Conservation (phyloP, 495 filamentous ascomycete genomes). For the Poronia punctata region DNA sequence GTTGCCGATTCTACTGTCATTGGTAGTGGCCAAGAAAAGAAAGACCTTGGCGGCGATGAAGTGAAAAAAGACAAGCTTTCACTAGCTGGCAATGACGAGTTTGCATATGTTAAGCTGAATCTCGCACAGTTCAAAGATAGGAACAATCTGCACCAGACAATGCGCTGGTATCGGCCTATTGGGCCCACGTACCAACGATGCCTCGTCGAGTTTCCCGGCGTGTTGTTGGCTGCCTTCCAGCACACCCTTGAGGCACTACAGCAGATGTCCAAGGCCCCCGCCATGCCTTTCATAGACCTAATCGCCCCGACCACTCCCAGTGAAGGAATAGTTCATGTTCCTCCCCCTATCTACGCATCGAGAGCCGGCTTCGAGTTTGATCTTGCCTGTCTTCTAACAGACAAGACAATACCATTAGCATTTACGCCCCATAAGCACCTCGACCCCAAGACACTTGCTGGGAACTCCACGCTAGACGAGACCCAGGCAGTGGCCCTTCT, state of each 20-base stretch:
- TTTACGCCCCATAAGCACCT: constrained; percentile 31
- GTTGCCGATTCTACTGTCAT: constrained; percentile 37
- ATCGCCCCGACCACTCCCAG: constrained; percentile 37
- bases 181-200: constrained; percentile 20
- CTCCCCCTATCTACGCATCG: constrained; percentile 48
- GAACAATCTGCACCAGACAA: constrained; percentile 23
- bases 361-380: constrained; percentile 47
- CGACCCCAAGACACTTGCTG: constrained; percentile 33
- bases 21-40: constrained; percentile 5
- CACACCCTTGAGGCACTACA: constrained; percentile 61
- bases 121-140: constrained; percentile 23
- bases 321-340: constrained; percentile 16
- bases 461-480: constrained; percentile 46
- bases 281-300: constrained; percentile 55
- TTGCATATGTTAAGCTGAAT: constrained; percentile 20
- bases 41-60: constrained; percentile 2
- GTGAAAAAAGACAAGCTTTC: constrained; percentile 6
- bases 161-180: constrained; percentile 20
- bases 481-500: constrained; percentile 53
- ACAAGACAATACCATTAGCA: constrained; percentile 28
- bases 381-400: constrained; percentile 39
- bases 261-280: constrained; percentile 39
- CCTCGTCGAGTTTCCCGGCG: constrained; percentile 64
- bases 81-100: constrained; percentile 19
- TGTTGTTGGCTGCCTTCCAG: constrained; percentile 61